Evolutionary conservation across 2,329 filamentous ascomycete species (phyloP), one percentile per base, ranked within the genome.

Genomic region (Clonostachys chloroleuca): DNA sequence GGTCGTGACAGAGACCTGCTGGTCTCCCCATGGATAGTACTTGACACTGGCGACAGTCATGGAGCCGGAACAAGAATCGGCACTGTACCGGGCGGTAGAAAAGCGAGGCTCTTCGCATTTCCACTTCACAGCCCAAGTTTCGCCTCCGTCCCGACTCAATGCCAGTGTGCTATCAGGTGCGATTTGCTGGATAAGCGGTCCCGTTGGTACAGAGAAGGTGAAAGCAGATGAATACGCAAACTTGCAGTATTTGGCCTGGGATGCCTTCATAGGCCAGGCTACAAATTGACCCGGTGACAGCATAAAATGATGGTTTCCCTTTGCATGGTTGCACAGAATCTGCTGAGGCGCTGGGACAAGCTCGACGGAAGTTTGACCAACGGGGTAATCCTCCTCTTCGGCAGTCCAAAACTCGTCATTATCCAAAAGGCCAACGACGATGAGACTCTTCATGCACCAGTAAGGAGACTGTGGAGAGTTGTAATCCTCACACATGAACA

Each of bases 401-500:
- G 68, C 49, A 0, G 59, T 54, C 0, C 77, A 81, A 46, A 81
- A 80, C 0, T 61, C 54, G 42, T 76, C 61, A 0, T 56, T 50
- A 2, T 54, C 50, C 0, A 60, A 50, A 0, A 80, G 47, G 0
- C 60, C 63, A 0, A 77, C 56, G 0, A 65, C 66, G 1, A 77
- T 59, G 4, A 80, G 67, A 0, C 70, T 69, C 48, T 80, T 80
- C 18, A 80, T 57, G 8, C 67, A 70, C 77, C 77, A 80, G 53
- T 80, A 81, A 0, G 69, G 64, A 0, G 75, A 80, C 49, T 80
- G 77, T 0, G 77, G 75, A 2, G 77, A 80, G 54, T 80, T 80
- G 56, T 81, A 80, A 51, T 78, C 73, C 54, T 81, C 77, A 35
- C 65, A 63, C 67, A 80, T 68, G 52, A 72, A 80, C 70, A 78